These are phyloP conservation scores for Entomophthora muscae DNA, from an alignment of 371 early-diverging fungal species.

Conservation along the genomic window DNA sequence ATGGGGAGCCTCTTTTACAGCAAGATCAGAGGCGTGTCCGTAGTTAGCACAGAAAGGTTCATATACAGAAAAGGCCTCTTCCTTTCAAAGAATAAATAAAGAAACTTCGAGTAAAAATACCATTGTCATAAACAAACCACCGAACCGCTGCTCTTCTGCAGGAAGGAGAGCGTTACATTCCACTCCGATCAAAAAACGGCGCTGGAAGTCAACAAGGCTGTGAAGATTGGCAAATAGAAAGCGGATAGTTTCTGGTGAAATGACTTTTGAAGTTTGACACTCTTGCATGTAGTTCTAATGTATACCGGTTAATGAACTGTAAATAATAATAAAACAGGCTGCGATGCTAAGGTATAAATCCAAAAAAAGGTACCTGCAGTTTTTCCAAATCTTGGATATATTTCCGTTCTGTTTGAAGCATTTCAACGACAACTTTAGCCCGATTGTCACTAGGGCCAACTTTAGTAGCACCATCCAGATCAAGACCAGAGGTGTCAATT, in stretches of 20 bases:
- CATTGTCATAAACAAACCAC: conserved; percentile 50
- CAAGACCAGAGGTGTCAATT: conserved; percentile 23
- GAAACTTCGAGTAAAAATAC: conserved; percentile 13
- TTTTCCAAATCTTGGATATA: conserved; percentile 80
- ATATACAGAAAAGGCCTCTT: conserved; percentile 81
- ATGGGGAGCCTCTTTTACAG: conserved; percentile 24
- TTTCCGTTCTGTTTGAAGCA: conserved; percentile 86
- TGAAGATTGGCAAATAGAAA: conserved; percentile 84
- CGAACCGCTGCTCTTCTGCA: conserved; percentile 73
- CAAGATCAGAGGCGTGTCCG: conserved; percentile 49
- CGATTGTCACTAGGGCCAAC: conserved; percentile 59
- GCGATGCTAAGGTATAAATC: background rate
- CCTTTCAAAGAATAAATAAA: conserved; percentile 22
- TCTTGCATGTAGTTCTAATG: conserved; percentile 27
- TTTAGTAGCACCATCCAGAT: conserved; percentile 29
- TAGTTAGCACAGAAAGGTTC: conserved; percentile 90
- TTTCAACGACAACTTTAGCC: conserved; percentile 68
- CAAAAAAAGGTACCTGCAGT: conserved; percentile 31
- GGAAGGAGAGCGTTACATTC: conserved; percentile 62
- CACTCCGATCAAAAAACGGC: conserved; percentile 77
- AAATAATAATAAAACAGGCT: background rate
- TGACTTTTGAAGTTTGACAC: conserved; percentile 13
- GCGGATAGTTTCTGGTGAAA: conserved; percentile 40
- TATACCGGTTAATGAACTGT: too few species aligned
- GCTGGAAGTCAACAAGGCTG: conserved; percentile 85